A percentile compares a stretch with the other conserved stretches of the same genome.
These are phyloP conservation scores for Coprinellus aureogranulatus DNA, from an alignment of 768 basidiomycete species.

Conservation along the genomic window DNA sequence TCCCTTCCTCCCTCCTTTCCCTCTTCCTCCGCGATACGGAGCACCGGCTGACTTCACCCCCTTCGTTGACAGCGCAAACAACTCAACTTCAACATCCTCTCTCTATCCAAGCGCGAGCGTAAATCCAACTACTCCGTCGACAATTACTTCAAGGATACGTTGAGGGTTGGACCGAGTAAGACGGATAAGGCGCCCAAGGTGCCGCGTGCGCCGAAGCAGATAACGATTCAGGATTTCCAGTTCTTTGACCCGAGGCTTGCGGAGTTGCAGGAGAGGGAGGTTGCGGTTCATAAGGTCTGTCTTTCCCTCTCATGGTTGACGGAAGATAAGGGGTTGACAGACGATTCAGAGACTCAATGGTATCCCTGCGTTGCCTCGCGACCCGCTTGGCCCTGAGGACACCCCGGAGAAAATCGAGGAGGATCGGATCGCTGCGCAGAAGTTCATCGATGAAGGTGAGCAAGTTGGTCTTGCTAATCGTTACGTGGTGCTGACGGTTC, in stretches of 20 bases:
- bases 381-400: conserved; percentile 67
- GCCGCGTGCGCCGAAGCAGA: conserved; percentile 85
- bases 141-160: conserved; percentile 89
- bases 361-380: conserved; percentile 61
- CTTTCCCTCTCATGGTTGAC: not conserved
- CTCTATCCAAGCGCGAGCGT: conserved; percentile 90
- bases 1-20: conserved; percentile 75
- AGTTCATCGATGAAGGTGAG: conserved; percentile 83
- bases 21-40: conserved; percentile 90
- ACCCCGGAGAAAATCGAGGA: conserved; percentile 83
- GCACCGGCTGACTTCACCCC: conserved; percentile 69
- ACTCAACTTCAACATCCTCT: conserved; percentile 74
- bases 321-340: not conserved
- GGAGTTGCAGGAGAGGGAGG: conserved; percentile 83
- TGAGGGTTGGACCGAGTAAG: conserved; percentile 78
- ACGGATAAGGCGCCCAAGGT: conserved; percentile 78
- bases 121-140: conserved; percentile 95
- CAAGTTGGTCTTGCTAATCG: conserved; percentile 1
- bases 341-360: conserved; percentile 56
- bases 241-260: conserved; percentile 85
- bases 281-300: conserved; percentile 73
- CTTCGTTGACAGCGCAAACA: conserved; percentile 48
- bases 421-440: conserved; percentile 76
- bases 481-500: not conserved
- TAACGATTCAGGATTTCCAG: conserved; percentile 89